Percentiles rank a stretch among this genome's conserved stretches.
Conservation (phyloP, 2,329 filamentous ascomycete genomes). For the Fonsecaea nubica region DNA sequence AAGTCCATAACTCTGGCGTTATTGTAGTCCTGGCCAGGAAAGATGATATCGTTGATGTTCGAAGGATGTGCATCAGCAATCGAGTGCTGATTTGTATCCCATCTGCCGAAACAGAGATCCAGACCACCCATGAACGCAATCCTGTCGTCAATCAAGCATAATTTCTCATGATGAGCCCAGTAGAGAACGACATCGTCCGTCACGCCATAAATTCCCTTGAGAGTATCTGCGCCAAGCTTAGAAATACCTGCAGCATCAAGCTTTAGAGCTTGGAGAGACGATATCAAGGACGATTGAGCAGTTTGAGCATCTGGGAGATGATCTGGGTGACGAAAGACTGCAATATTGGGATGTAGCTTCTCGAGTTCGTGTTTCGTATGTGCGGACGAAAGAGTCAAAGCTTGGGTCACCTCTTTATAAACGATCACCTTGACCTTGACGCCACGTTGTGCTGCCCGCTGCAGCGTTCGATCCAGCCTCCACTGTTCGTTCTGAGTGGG, state of each 20-base stretch:
- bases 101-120: slow-evolving; percentile 86
- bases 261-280: slow-evolving; percentile 62
- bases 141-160: slow-evolving; percentile 79
- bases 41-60: slow-evolving; percentile 76
- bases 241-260: slow-evolving; percentile 62
- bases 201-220: slow-evolving; percentile 82
- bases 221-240: slow-evolving; percentile 72
- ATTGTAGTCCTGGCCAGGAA: slow-evolving; percentile 92
- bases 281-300: slow-evolving; percentile 64
- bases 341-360: slow-evolving; percentile 79
- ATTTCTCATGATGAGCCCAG: slow-evolving; percentile 94
- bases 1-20: slow-evolving; percentile 85
- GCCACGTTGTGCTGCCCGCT: slow-evolving; percentile 80
- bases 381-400: slow-evolving; percentile 71
- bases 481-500: slow-evolving; percentile 82
- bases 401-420: slow-evolving; percentile 88
- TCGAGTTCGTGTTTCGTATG: slow-evolving; percentile 84
- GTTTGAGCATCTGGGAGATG: slow-evolving; percentile 77
- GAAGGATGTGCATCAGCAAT: slow-evolving; percentile 84
- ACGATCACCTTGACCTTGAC: slow-evolving; percentile 86
- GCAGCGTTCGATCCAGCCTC: slow-evolving; percentile 80
- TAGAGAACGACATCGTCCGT: slow-evolving; percentile 82
- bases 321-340: slow-evolving; percentile 88
- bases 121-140: slow-evolving; percentile 90
- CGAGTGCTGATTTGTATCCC: slow-evolving; percentile 85